Evolutionary conservation across 352 stramenopile species (phyloP).

Genomic region (Aphanomyces euteiches): DNA sequence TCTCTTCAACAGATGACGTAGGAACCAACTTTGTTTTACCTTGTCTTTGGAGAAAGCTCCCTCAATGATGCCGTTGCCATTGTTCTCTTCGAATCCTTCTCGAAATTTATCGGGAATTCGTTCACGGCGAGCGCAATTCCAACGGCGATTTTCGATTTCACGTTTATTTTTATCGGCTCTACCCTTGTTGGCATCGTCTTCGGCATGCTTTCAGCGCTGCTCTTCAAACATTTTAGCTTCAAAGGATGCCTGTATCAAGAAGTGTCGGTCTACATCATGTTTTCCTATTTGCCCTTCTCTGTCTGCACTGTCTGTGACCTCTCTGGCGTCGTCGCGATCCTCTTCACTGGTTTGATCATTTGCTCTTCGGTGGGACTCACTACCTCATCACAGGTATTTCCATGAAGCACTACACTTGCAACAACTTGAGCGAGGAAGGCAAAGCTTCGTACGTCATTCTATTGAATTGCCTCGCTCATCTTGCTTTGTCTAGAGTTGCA

Average conservation of each 20-base stretch:
- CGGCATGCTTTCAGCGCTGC: slow-evolving; percentile 73
- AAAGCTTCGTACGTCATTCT: slow-evolving; percentile 63
- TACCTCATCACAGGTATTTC: slow-evolving; percentile 46
- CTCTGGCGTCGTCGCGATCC: slow-evolving; percentile 91
- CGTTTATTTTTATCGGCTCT: slow-evolving; percentile 84
- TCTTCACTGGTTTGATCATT: slow-evolving; percentile 71
- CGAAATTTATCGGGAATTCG: slow-evolving; percentile 87
- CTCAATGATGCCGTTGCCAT: slow-evolving; percentile 94
- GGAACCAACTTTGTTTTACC: slow-evolving; percentile 91
- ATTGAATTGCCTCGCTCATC: not conserved
- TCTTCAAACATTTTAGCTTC: slow-evolving; percentile 91
- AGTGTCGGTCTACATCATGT: slow-evolving; percentile 85
- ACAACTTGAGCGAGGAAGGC: slow-evolving; percentile 79
- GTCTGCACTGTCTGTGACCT: slow-evolving; percentile 69
- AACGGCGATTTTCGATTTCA: slow-evolving; percentile 85
- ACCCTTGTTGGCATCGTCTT: slow-evolving; percentile 84
- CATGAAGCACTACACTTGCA: slow-evolving; percentile 86
- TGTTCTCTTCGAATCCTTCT: slow-evolving; percentile 91
- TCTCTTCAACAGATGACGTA: slow-evolving; percentile 31
- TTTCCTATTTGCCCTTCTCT: slow-evolving; percentile 79
- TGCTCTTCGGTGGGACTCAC: not conserved
- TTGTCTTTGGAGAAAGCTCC: slow-evolving; percentile 94
- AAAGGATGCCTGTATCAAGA: slow-evolving; percentile 83
- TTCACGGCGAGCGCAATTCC: slow-evolving; percentile 74
- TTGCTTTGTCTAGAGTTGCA: not conserved